Conservation (phyloP, 1,139 yeast genomes). For the Hanseniaspora sp. region DNA sequence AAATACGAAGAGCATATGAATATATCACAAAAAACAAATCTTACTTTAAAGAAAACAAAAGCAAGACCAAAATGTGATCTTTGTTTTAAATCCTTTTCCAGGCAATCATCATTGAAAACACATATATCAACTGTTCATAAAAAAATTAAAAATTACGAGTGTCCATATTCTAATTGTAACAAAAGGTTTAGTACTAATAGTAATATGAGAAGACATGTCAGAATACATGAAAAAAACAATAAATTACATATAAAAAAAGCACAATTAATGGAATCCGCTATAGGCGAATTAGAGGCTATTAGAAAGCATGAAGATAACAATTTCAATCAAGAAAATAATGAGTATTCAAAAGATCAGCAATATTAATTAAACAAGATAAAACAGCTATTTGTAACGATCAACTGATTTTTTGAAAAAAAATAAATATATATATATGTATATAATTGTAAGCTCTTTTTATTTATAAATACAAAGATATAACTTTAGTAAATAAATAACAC, state of each 20-base stretch:
- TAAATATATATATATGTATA: too few species aligned
- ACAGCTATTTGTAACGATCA: too few species aligned
- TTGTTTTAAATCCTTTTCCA: slow-evolving; percentile 7
- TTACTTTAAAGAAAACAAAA: not conserved
- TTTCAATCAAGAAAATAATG: not conserved
- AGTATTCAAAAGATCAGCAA: not conserved
- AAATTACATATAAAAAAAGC: not conserved
- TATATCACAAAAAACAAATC: not conserved
- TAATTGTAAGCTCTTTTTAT: too few species aligned
- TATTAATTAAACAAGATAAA: too few species aligned
- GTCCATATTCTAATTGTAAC: slow-evolving; percentile 1
- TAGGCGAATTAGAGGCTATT: not conserved
- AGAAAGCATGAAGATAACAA: not conserved
- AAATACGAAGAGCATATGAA: not conserved
- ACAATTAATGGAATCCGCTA: not conserved
- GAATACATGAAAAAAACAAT: slow-evolving; percentile 4
- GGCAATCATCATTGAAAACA: slow-evolving; percentile 10
- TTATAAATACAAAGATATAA: too few species aligned
- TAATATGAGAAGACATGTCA: slow-evolving; percentile 12
- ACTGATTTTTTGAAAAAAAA: too few species aligned
- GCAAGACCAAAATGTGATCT: slow-evolving; percentile 4
- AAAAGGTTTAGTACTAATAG: slow-evolving; percentile 12
- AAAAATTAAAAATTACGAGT: slow-evolving; percentile 6
- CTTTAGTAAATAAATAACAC: too few species aligned
- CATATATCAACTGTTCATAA: slow-evolving; percentile 12